phyloP scores from a whole-genome alignment of 768 basidiomycete species.

The Tulasnella sp. region DNA sequence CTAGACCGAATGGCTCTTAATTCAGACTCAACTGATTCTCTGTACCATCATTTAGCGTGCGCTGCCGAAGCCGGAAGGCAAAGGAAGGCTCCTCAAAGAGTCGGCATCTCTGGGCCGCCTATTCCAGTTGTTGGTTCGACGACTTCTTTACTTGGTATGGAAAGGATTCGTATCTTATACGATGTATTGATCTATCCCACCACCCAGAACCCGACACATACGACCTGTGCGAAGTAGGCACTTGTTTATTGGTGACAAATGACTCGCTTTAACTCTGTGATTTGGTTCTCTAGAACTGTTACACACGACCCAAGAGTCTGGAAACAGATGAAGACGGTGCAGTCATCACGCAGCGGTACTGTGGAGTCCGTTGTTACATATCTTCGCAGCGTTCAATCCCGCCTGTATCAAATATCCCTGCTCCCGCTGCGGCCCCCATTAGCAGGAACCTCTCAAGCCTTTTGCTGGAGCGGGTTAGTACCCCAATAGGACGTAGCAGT shows the following conservation, averaged over 20 bases:
- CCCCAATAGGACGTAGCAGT: not conserved
- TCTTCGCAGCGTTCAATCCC: not conserved
- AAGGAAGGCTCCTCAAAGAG: too few species aligned
- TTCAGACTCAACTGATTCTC: not conserved
- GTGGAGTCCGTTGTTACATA: not conserved
- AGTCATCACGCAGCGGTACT: not conserved
- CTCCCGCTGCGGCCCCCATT: not conserved
- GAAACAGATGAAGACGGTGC: not conserved
- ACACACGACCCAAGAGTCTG: not conserved
- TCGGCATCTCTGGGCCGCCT: too few species aligned
- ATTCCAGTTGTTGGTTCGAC: too few species aligned
- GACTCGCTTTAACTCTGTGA: too few species aligned
- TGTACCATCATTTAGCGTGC: not conserved
- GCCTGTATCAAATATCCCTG: not conserved
- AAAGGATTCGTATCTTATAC: too few species aligned
- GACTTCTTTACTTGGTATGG: too few species aligned
- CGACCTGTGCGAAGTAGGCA: too few species aligned
- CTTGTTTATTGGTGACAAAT: too few species aligned
- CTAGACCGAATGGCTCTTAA: not conserved
- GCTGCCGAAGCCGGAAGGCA: not conserved
- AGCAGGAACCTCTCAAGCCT: not conserved
- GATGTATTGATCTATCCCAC: too few species aligned
- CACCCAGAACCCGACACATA: too few species aligned
- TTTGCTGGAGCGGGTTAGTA: not conserved
- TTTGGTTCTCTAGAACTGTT: not conserved